Evolutionary conservation across 2,329 filamentous ascomycete species (phyloP), one percentile per base, ranked within the genome.

Genomic region (Neobulgaria alba): DNA sequence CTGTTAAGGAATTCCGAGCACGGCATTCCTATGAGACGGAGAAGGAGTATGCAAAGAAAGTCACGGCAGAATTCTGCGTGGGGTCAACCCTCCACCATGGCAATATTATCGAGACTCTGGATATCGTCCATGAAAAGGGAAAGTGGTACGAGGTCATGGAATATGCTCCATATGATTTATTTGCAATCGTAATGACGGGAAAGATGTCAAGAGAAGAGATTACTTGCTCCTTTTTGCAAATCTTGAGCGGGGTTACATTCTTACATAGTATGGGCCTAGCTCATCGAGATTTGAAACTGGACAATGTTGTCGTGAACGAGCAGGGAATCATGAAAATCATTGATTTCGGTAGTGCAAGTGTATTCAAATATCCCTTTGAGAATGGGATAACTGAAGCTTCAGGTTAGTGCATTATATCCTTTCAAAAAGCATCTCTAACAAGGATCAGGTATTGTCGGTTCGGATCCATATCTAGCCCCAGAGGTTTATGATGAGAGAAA

Each of bases 61-160:
- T 98, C 34, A 98, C 92, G 1, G 90, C 92, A 2, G 92, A 98
- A 59, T 98, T 98, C 63, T 98, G 92, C 60, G 90, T 98, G 53
- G 92, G 92, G 10, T 96, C 90, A 2, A 95, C 92, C 0, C 69
- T 98, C 29, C 92, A 96, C 57, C 92, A 98, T 57, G 90, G 92
- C 55, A 98, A 98, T 60, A 88, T 98, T 53, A 96, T 98, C 55
- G 92, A 98, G 63, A 96, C 92, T 1, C 74, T 98, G 51, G 92
- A 98, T 62, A 94, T 98, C 48, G 78, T 98, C 9, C 85, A 93
- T 52, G 92, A 98, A 64, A 92, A 90, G 63, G 79, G 78, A 37
- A 88, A 83, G 50, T 98, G 92, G 87, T 98, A 88, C 57, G 90
- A 96, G 58, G 92, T 98, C 31, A 98, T 98, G 92, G 92, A 98